Base-by-base conservation (phyloP, 1,139 yeast species). In the Eremothecium coryli region DNA sequence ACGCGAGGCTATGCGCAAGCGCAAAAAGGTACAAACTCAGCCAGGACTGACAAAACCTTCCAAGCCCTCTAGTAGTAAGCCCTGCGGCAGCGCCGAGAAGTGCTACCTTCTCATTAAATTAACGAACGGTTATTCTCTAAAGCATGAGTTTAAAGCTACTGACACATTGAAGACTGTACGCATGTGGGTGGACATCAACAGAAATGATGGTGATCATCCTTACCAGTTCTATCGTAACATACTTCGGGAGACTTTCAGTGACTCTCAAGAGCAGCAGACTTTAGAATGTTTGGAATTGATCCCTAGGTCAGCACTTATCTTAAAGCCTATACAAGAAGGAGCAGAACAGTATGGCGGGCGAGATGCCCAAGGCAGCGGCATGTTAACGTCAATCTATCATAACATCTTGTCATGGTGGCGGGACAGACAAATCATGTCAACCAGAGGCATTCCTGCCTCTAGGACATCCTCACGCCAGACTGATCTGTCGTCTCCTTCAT, bases 301-400 rank as follows among this genome's bases (percentile, higher is more conserved):
- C 10, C 90, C 93, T 1, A 63, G 88, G 35, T 74, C 85, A 10
- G 82, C 78, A 0, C 56, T 81, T 31, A 72, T 77, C 24, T 61
- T 81, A 41, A 76, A 76, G 47, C 82, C 84, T 8, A 23, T 52
- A 18, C 48, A 27, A 53, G 37, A 33, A 6, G 35, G 32, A 5
- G 18, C 26, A n/a, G 38, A 34, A 6, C 34, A 36, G 2, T 24
- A 39, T 7, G 45, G 43, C 17, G 37, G 47, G 8, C 38, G 44
- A 10, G 46, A 48, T 9, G 52, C 48, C 4, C 48, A 45, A 29
- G 49, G 45, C 10, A 50, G 52, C 4, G 60, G 66, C 2, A 25
- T 62, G 2, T 30, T 61, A 13, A 54, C 57, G 2, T 55, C 52
- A 35, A 44, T 59, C 2, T 50, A 50, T 26, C 52, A 48, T 17